Evolutionary conservation across 768 basidiomycete species (phyloP).

Genomic region (Calocybe indica): DNA sequence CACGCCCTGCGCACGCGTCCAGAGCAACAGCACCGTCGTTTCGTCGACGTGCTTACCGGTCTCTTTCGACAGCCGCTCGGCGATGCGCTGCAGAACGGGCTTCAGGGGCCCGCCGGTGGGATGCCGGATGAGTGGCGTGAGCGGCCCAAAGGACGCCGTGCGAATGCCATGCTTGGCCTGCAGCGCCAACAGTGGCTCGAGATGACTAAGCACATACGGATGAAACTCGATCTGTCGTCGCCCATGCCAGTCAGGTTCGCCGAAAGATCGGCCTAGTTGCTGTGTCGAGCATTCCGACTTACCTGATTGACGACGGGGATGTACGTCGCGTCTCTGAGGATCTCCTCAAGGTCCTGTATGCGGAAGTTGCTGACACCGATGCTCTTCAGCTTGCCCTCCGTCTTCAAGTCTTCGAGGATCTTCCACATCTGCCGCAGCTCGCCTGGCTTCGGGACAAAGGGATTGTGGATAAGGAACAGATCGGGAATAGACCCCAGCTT

Average conservation of each 20-base stretch:
- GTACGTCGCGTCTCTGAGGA: constrained; percentile 38
- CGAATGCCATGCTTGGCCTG: constrained; percentile 31
- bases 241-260: neutral
- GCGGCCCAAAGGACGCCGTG: constrained; percentile 29
- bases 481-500: constrained; percentile 43
- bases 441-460: constrained; percentile 21
- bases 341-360: constrained; percentile 34
- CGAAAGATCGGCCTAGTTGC: too few species aligned
- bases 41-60: constrained; percentile 3
- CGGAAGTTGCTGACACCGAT: constrained; percentile 51
- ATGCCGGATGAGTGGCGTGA: constrained; percentile 32
- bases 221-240: constrained; percentile 27
- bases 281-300: neutral
- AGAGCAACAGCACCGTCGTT: constrained; percentile 20
- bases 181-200: constrained; percentile 25
- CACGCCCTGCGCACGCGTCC: constrained; percentile 25
- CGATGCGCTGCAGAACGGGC: constrained; percentile 25
- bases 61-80: constrained; percentile 8
- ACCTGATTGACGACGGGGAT: constrained; percentile 53
- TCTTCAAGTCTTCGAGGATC: constrained; percentile 44
- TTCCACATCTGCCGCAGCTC: constrained; percentile 36
- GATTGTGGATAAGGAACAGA: constrained; percentile 47
- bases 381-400: constrained; percentile 30
- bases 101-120: constrained; percentile 31
- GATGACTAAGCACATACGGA: constrained; percentile 26